Base-by-base conservation (phyloP, 2,329 filamentous ascomycete genomes). In the Neopestalotiopsis clavispora region DNA sequence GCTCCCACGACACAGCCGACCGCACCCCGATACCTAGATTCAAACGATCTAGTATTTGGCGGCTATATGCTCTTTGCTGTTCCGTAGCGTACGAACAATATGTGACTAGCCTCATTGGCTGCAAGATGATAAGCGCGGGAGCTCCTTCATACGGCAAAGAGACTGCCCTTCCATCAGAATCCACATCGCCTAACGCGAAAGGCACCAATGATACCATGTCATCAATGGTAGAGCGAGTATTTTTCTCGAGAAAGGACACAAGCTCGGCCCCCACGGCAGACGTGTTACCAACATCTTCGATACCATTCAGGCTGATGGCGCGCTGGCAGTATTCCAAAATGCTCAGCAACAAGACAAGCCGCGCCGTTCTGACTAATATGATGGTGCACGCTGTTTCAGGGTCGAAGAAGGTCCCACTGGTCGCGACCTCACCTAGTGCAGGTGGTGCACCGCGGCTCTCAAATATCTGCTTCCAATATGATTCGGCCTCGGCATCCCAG, bases 61-160 rank as follows among this genome's bases (percentile, higher is more conserved):
- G 63, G 3, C 77, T 74, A 28, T 67, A 72, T 5, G 72, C 65
- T 5, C 67, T 52, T 57, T 80, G 78, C 1, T 69, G 70, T 0
- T 73, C 62, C 5, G 72, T 76, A 4, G 71, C 71, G 65, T 76
- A 79, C 7, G 72, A 71, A 67, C 78, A 80, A 20, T 73, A 73
- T n/a, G 74, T 72, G 42, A 80, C 72, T 42, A 80, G 71, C 40
- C 76, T 75, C 45, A 80, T 75, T 0, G 78, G 76, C 32, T 79
- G 75, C 2, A 75, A 70, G 20, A 79, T 78, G 58, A 78, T 65
- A 13, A 80, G 74, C 14, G 75, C 78, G 1, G 72, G 75, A 0
- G 78, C 78, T 61, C 78, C 76, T 42, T 67, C 65, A 34, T 67
- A 38, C 13, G 56, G 56, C 38, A 61, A 61, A 9, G 65, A 45